Base-by-base conservation (phyloP, 2,329 filamentous ascomycete genomes). In the Colletotrichum scovillei region DNA sequence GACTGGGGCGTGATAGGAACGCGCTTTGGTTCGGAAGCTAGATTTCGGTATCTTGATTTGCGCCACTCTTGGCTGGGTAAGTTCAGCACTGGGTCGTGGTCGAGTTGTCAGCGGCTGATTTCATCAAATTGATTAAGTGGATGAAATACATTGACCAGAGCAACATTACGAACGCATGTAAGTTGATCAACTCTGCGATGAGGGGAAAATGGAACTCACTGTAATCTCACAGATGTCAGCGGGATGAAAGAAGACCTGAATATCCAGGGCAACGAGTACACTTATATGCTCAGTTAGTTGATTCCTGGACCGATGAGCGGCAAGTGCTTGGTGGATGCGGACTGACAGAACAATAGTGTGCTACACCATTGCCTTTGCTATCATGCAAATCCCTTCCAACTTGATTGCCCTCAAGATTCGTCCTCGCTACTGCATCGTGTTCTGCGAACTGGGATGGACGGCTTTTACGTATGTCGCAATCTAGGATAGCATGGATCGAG, bases 371-470 rank as follows among this genome's bases (percentile, higher is more conserved):
- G 91, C 90, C 2, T 94, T 94, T 78, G 84, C 91, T 0, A 80
- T 92, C 28, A 92, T 91, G 76, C 91, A 93, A 77, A 86, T 88
- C 0, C 79, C 91, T 32, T 92, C 91, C n/a, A 93, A 94, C 78
- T 82, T 93, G 69, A 81, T 93, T 38, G 86, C 93, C 57, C 92
- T 92, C 78, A 86, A 86, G 9, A 82, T 91, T 68, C 85, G 89
- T 2, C 92, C 92, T 0, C 90, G 88, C 49, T 81, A 92, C 63
- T 94, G 93, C 77, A 86, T 93, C 38, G 89, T 92, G 0, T 81
- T 86, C 12, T 80, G 78, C 73, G 80, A 81, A 55, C 53, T 66
- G 1, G 67, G 62, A 8, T 66, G 67, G 62, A 66, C 67, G 1
- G 67, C 67, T 0, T 66, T 70, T 14, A 70, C 62, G 67, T 69